These are phyloP conservation scores for Saturnispora zaruensis DNA, from an alignment of 805 yeast genomes.

Conservation along the genomic window DNA sequence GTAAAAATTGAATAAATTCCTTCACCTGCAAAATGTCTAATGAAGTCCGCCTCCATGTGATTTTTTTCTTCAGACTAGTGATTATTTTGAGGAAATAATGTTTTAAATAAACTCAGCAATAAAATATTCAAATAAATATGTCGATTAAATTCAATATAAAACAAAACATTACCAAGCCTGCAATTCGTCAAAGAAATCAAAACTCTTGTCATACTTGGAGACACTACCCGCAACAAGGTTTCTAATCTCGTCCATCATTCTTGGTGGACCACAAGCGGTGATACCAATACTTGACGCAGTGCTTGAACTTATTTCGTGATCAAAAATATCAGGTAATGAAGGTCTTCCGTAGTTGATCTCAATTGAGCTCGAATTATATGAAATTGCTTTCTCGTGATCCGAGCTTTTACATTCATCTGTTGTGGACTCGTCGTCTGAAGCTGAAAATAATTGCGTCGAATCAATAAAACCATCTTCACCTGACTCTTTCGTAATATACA, in stretches of 20 bases:
- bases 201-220: slow-evolving; percentile 34
- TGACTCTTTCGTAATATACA: neutral
- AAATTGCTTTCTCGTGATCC: neutral
- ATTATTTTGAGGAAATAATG: too few relatives aligned
- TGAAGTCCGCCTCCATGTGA: too few relatives aligned
- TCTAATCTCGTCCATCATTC: slow-evolving; percentile 44
- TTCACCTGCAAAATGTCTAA: too few relatives aligned
- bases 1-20: too few relatives aligned
- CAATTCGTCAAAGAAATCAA: slow-evolving; percentile 69
- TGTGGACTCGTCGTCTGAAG: neutral
- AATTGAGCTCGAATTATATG: slow-evolving; percentile 9
- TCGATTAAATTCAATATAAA: too few relatives aligned
- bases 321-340: slow-evolving; percentile 25
- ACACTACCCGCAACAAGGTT: slow-evolving; percentile 36
- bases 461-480: neutral
- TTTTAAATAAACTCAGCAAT: too few relatives aligned
- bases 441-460: neutral
- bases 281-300: slow-evolving; percentile 33
- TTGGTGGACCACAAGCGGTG: slow-evolving; percentile 39
- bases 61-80: too few relatives aligned
- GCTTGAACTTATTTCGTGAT: slow-evolving; percentile 27
- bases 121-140: too few relatives aligned
- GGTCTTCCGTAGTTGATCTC: slow-evolving; percentile 30
- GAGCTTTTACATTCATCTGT: neutral
- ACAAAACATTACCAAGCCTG: slow-evolving; percentile 47